These are phyloP conservation scores for Cyberlindnera bimundalis DNA, from an alignment of 805 yeast genomes.

Conservation along the genomic window DNA sequence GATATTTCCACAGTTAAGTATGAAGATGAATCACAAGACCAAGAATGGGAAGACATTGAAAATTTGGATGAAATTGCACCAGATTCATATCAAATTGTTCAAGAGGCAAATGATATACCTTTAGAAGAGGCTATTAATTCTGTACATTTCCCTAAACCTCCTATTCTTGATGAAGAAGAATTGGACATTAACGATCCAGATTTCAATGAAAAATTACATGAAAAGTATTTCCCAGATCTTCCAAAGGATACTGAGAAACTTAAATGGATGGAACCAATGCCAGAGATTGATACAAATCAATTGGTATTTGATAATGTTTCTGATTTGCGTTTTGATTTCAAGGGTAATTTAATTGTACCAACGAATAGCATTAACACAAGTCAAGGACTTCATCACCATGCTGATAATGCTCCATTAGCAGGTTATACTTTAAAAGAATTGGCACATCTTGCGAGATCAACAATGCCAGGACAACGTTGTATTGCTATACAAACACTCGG, in stretches of 20 bases:
- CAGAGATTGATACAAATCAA: constrained; percentile 34
- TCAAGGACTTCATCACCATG: constrained; percentile 86
- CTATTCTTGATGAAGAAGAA: constrained; percentile 35
- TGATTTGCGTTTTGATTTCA: constrained; percentile 83
- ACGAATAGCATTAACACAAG: constrained; percentile 49
- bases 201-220: constrained; percentile 74
- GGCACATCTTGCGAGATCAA: constrained; percentile 73
- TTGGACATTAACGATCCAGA: constrained; percentile 73
- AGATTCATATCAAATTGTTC: constrained; percentile 42
- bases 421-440: constrained; percentile 89
- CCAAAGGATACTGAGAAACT: constrained; percentile 78
- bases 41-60: constrained; percentile 49
- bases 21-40: constrained; percentile 27
- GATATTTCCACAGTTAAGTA: constrained; percentile 27
- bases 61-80: constrained; percentile 51
- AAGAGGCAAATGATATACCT: constrained; percentile 42
- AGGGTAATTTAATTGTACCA: constrained; percentile 71
- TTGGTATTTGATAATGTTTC: constrained; percentile 44
- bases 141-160: constrained; percentile 71
- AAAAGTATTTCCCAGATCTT: constrained; percentile 83
- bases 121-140: constrained; percentile 38
- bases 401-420: constrained; percentile 82
- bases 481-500: constrained; percentile 87
- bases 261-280: constrained; percentile 87
- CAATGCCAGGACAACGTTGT: constrained; percentile 80